phyloP scores from a whole-genome alignment of 495 filamentous ascomycete genomes.

The Trichoderma virens region DNA sequence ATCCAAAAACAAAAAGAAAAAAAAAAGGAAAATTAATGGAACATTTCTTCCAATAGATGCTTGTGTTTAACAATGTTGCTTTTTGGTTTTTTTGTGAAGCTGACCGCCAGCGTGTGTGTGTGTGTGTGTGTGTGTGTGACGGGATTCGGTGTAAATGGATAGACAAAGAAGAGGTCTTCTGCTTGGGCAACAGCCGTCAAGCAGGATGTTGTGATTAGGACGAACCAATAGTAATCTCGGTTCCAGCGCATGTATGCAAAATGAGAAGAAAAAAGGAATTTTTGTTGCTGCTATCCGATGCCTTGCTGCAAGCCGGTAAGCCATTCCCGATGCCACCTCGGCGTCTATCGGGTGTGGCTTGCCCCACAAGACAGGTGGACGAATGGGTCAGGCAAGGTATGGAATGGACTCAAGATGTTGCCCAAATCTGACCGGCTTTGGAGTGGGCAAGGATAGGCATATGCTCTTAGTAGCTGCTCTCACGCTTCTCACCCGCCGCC shows the following conservation, averaged over 20 bases:
- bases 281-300: background rate
- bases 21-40: background rate
- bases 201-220: background rate
- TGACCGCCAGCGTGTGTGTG: background rate
- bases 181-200: background rate
- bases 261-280: background rate
- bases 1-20: background rate
- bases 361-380: background rate
- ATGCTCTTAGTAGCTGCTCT: background rate
- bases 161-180: background rate
- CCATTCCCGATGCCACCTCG: background rate
- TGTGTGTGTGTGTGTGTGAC: background rate
- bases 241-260: background rate
- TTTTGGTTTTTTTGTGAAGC: background rate
- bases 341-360: background rate
- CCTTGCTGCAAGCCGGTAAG: background rate
- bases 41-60: background rate
- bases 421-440: background rate
- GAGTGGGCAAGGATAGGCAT: background rate
- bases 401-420: background rate
- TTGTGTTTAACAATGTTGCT: background rate
- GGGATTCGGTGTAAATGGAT: background rate
- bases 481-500: slow-evolving; percentile 2
- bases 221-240: background rate
- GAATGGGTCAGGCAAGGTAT: background rate